phyloP scores from a whole-genome alignment of 2,329 filamentous ascomycete species.

The Orbilia ellipsospora region DNA sequence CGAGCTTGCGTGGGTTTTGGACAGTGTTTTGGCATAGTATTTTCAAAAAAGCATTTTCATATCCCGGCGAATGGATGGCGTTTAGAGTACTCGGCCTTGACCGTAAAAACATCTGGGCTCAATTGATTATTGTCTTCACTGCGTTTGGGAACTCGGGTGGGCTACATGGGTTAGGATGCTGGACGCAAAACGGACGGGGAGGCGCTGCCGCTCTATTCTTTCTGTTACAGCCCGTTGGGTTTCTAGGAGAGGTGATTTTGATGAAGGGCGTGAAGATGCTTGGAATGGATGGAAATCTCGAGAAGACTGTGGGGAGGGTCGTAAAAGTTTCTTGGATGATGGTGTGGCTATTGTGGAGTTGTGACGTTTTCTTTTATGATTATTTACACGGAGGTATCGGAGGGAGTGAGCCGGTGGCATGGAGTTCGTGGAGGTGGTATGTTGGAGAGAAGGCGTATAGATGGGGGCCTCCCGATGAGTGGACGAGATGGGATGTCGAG shows the following conservation, averaged over 20 bases:
- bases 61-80: slow-evolving; percentile 45
- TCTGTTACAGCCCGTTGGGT: slow-evolving; percentile 37
- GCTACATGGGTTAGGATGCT: slow-evolving; percentile 40
- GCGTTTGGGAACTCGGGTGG: slow-evolving; percentile 45
- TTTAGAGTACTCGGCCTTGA: slow-evolving; percentile 17
- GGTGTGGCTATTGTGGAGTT: slow-evolving; percentile 41
- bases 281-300: background rate
- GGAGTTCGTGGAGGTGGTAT: slow-evolving; percentile 46
- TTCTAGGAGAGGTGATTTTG: slow-evolving; percentile 25
- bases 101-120: slow-evolving; percentile 19
- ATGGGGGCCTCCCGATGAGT: slow-evolving; percentile 29
- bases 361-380: slow-evolving; percentile 49
- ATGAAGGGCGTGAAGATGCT: slow-evolving; percentile 15
- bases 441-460: slow-evolving; percentile 29
- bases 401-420: slow-evolving; percentile 41
- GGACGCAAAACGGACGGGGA: slow-evolving; percentile 25
- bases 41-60: slow-evolving; percentile 48
- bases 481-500: slow-evolving; percentile 37
- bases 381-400: slow-evolving; percentile 33
- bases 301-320: slow-evolving; percentile 12
- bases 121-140: slow-evolving; percentile 26
- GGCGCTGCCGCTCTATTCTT: slow-evolving; percentile 25
- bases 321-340: slow-evolving; percentile 28
- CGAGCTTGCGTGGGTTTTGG: slow-evolving; percentile 43
- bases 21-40: slow-evolving; percentile 44